phyloP scores from a whole-genome alignment of 257 asterid genomes.

The Solanum pinnatisectum region DNA sequence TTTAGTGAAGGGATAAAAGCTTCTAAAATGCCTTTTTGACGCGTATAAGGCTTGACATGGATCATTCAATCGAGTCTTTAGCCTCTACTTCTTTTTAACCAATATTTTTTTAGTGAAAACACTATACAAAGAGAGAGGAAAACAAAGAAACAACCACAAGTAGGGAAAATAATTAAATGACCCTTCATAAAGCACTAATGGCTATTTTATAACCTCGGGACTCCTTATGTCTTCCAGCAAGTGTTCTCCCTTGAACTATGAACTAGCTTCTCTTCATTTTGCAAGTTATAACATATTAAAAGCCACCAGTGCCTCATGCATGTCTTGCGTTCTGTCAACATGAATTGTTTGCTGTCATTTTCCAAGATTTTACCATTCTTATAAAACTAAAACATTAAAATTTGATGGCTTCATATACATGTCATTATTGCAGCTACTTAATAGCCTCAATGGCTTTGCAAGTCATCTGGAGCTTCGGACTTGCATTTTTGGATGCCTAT shows the following conservation, averaged over 20 bases:
- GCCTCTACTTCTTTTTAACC: neutral
- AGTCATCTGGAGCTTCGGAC: conserved; percentile 39
- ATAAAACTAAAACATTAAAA: neutral
- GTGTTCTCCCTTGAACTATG: neutral
- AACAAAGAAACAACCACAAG: neutral
- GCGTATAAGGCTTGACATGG: neutral
- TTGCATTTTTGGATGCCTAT: conserved; percentile 33
- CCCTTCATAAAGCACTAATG: neutral
- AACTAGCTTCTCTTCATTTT: neutral
- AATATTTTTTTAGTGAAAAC: neutral
- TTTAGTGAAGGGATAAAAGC: neutral
- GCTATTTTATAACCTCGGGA: neutral
- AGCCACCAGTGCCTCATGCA: neutral
- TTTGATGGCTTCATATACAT: neutral
- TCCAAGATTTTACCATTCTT: neutral
- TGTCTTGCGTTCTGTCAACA: neutral
- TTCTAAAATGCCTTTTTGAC: neutral
- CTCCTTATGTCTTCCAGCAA: neutral
- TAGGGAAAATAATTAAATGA: neutral
- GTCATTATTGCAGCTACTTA: conserved; percentile 32
- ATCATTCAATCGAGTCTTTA: neutral
- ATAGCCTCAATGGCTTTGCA: conserved; percentile 50
- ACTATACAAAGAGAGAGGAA: neutral
- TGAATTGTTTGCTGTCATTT: neutral
- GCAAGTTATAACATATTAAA: neutral